Base-by-base conservation (phyloP, 2,329 filamentous ascomycete species). In the Curvularia spicifera region DNA sequence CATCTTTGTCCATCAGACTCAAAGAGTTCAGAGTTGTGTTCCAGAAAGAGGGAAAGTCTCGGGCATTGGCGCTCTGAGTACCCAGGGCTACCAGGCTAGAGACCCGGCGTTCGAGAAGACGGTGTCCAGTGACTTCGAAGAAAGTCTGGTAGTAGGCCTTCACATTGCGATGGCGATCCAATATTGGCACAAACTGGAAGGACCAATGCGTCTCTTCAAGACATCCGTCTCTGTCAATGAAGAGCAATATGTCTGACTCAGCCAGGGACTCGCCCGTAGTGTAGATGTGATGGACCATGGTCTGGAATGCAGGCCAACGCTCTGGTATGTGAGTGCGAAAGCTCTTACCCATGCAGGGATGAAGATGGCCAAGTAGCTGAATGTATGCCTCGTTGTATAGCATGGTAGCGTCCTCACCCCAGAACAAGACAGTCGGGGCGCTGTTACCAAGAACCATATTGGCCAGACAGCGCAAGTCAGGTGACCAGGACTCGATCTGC, bases 161-260 rank as follows among this genome's bases (percentile, higher is more conserved):
- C 8, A 92, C 86, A 10, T 84, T 83, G 1, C 90, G 90, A 51
- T 91, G 85, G 10, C 81, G 81, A 5, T 89, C 89, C 2, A 93
- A 82, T 40, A 93, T 79, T 0, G 91, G 91, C 13, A 93, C 87
- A 33, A 93, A 85, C 2, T 87, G 89, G 87, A 90, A 93, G 12
- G 88, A 89, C 74, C 92, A 93, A 69, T 90, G 93, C 0, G 89
- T 87, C 70, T 94, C 91, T 74, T 95, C 90, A 1, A 91, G 75
- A 57, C 84, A 90, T 1, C 86, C 85, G 60, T 88, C 83, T 12
- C 90, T 85, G 28, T 83, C 79, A 10, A 94, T 82, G 68, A 91
- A 91, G 0, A 93, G 80, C 43, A 85, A 85, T 61, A 93, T 88
- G 65, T 93, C 90, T 57, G 91, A 85, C 71, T 73, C 64, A n/a